Base-by-base conservation (phyloP, 306 rosid genomes). In the Abrus precatorius region DNA sequence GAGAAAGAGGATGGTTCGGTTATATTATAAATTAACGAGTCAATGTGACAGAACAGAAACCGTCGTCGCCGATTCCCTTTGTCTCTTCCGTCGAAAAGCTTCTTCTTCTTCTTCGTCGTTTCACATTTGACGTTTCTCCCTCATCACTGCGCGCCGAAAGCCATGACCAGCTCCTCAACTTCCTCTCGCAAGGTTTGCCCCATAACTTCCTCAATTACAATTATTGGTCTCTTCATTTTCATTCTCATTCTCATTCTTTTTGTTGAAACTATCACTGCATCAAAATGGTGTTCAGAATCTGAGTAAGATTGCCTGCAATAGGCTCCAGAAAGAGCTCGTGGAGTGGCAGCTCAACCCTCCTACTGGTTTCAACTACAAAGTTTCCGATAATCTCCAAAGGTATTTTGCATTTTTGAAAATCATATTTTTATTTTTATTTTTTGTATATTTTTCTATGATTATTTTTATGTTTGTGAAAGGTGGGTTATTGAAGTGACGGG, bases 401-500 rank as follows among this genome's bases (percentile, higher is more conserved):
- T 92, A 43, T 2, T 2, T 36, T 36, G 2, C 40, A 20, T 20
- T 20, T 20, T 20, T 20, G 20, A 20, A 20, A 20, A 20, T 11
- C 27, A 10, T 8, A 11, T 27, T 41, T 54, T 4, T 11, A 44
- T 28, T 44, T 30, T 6, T n/a, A 41, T 44, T 29, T 3, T 4
- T 43, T 13, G 12, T 54, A 1, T 40, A 8, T 43, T 14, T 43
- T 2, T 0, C 2, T 11, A 1, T 1, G 5, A 6, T 66, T 14
- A 5, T 3, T 50, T 1, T 50, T 11, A 5, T 13, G 4, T 11
- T 80, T 53, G 53, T 50, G 63, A 14, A 86, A 92, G 97, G 92
- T 94, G 98, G 97, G 91, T 92, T 72, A 90, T 92, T 83, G 97
- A 92, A 84, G 93, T 92, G 86, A 90, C 76, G 85, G 97, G 94